phyloP scores from a whole-genome alignment of 192 early-diverging fungal genomes.

The Coemansia nantahalensis region DNA sequence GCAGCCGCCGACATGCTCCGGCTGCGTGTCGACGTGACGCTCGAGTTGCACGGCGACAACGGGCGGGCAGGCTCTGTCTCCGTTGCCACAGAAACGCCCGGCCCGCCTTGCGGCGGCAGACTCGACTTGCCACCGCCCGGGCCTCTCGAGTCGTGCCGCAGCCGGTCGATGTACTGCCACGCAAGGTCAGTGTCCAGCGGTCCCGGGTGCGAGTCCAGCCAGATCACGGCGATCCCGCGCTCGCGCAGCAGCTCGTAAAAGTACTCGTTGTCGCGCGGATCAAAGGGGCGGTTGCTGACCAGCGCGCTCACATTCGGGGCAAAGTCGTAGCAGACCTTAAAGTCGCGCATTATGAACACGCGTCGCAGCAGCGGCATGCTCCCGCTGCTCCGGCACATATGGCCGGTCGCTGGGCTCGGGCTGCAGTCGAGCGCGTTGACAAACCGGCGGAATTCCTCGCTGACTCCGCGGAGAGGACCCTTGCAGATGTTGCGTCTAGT shows the following conservation, averaged over 20 bases:
- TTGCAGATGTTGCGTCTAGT: constrained; percentile 25
- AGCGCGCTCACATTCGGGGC: constrained; percentile 50
- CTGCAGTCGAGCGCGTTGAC: constrained; percentile 18
- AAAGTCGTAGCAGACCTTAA: constrained; percentile 40
- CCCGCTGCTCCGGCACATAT: constrained; percentile 21
- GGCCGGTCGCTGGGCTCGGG: constrained; percentile 6
- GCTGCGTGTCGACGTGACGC: no score
- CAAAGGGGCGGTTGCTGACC: constrained; percentile 27
- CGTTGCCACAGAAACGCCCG: no score
- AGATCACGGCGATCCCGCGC: constrained; percentile 40
- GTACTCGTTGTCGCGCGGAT: constrained; percentile 15
- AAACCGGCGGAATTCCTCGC: constrained; percentile 32
- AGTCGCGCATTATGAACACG: constrained; percentile 24
- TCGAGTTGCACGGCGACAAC: no score
- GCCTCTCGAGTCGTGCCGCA: not conserved
- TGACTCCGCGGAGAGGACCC: constrained; percentile 33
- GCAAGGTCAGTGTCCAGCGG: constrained; percentile 16
- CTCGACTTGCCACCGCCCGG: no score
- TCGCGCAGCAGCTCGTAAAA: constrained; percentile 29
- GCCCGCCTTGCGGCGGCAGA: no score
- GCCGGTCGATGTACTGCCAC: constrained; percentile 35
- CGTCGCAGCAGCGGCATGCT: constrained; percentile 24
- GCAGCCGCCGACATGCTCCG: no score
- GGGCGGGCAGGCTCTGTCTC: no score
- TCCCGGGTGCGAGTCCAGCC: constrained; percentile 39